Base-by-base conservation (phyloP, 305 asterid species). In the Solanum hybrid region DNA sequence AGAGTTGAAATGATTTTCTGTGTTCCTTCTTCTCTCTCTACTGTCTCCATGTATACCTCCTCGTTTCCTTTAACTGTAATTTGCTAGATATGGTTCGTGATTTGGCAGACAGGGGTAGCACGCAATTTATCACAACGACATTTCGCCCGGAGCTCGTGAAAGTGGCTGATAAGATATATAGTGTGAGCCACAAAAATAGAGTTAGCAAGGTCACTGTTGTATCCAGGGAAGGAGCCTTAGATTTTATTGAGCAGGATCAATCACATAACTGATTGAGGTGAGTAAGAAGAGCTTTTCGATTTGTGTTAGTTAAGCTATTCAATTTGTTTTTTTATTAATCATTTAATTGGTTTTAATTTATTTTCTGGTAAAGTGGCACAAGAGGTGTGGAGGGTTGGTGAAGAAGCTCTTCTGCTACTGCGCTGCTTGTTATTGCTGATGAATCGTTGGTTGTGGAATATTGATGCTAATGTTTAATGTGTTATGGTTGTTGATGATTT, bases 91-190 rank as follows among this genome's bases (percentile, higher is more conserved):
- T 97, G 99, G 98, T 97, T 77, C 98, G 99, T 80, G 96, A 98
- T 89, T 87, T 95, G 92, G 98, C 99, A 22, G 99, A 97, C 92
- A 93, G 91, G 94, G 97, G 94, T n/a, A 93, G 92, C 93, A 96
- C 99, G 10, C 99, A 97, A 92, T 97, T 97, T 89, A 96, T 97
- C 90, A 96, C 98, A 9, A 97, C 99, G 2, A 97, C 99, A 36
- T 97, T 97, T 88, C 92, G 98, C 42, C 94, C 98, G 6, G 99
- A 97, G 94, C 98, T 97, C 35, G 99, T 97, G 92, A 97, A 95
- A 92, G 98, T 96, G 42, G 98, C 99, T 86, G 99, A 97, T 92
- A 97, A 97, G 93, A 96, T 96, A 88, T 97, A 97, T 87, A 98
- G 99, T 4, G 99, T 97, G 87, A 94, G 96, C 2, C 99, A 97